A percentile compares a stretch with the other conserved stretches of the same genome.
Conservation (phyloP, 306 rosid genomes). For the Medicago truncatula region MtrunA17r5.0-ANR NC_053049.1:47278001-47278500, state of each 20-base stretch:
- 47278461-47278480: conserved; percentile 56
- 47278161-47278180: conserved; percentile 9
- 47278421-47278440: conserved; percentile 90
- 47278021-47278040: conserved; percentile 12
- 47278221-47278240: conserved; percentile 22
- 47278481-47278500: not conserved
- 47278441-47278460: conserved; percentile 87
- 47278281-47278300: conserved; percentile 30
- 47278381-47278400: conserved; percentile 97
- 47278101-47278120: conserved; percentile 16
- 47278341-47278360: conserved; percentile 73
- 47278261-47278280: conserved; percentile 14
- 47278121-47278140: not conserved
- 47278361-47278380: conserved; percentile 98
- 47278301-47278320: conserved; percentile 54
- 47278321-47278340: conserved; percentile 66
- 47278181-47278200: conserved; percentile 23
- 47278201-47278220: conserved; percentile 23
- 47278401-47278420: conserved; percentile 83
- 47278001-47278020: conserved; percentile 15
- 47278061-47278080: conserved; percentile 6
- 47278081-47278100: conserved; percentile 1
- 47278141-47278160: conserved; percentile 2
- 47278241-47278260: conserved; percentile 19
- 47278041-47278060: conserved; percentile 9